Evolutionary conservation across 2,329 filamentous ascomycete species (phyloP), one percentile per base, ranked within the genome.

Genomic region (Cladosporium sp.): DNA sequence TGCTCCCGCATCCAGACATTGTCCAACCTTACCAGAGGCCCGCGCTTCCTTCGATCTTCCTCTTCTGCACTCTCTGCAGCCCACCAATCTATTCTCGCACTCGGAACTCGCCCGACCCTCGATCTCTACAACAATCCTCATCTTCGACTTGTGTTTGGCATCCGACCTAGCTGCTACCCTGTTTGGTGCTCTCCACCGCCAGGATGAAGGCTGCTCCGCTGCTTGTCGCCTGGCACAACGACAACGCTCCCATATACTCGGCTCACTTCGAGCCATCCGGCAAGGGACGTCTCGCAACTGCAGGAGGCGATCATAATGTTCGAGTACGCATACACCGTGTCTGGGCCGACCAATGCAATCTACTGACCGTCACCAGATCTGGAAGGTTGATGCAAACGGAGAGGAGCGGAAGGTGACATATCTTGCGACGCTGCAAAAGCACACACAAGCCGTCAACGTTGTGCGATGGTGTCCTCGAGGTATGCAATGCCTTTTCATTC

Each of bases 151-250:
- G 3, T 25, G 9, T 22, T 36, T 50, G 32, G 22, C 34, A 8
- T 4, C 28, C 47, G 25, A 32, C 19, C 13, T 19, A 15, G 9
- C 34, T 28, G 52, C 10, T 47, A 19, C 20, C 39, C 36, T 40
- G 40, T 40, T 37, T 32, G 40, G 52, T 25, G 34, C 52, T 32
- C 32, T 36, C 28, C 20, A 40, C 44, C 35, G 54, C 45, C 65
- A 69, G 58, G 51, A 99, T 99, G 94, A 97, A 96, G 83, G 92
- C 91, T 71, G 88, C 91, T 70, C 93, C 94, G 67, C 83, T 99
- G 66, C 93, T 97, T 72, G 93, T 99, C 77, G 91, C 95, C 80
- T 99, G 94, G 94, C 95, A 99, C 77, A 90, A 97, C 75, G 90
- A 96, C 71, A 96, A 95, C 77, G 86, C 90, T 68, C 94, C 94